Base-by-base conservation (phyloP, 805 yeast genomes). In the Lachancea quebecensis region DNA sequence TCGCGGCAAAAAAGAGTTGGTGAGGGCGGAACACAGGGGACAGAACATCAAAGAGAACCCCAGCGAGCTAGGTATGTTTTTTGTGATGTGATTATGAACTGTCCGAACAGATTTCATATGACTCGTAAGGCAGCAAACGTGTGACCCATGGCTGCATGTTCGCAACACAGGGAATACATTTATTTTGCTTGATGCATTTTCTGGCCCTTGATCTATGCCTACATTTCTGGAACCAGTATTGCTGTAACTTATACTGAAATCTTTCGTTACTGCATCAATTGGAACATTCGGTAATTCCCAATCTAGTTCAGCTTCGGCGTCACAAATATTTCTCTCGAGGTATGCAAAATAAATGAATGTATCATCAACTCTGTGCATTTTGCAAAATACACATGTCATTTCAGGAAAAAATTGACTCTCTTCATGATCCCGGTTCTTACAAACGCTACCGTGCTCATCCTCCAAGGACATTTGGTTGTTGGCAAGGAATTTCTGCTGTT, bases 81-180 rank as follows among this genome's bases (percentile, higher is more conserved):
- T 72, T 0, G 95, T 85, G 30, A 89, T 78, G 57, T 88, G 95
- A 14, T 74, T 78, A 53, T 76, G 79, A 12, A 82, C 73, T 6
- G 72, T 64, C 42, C 77, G 68, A 36, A 74, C 71, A n/a, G 81
- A 74, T 29, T 71, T 69, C 56, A 83, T 62, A 56, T 79, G 85
- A 47, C 79, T 79, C 43, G 77, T 64, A 56, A 82, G 83, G 59
- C 99, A 91, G 14, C 77, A 71, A 49, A 76, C 79, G 62, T 91
- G 99, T 81, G 91, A 83, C 1, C 95, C 95, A 65, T 91, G 99
- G 1, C 96, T 95, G 68, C 99, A 91, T 42, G 95, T 82, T 39
- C 59, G 53, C 16, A 60, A 33, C 2, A 60, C 56, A 12, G 57
- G 55, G 7, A 42, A 47, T 28, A 34, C 35, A 9, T 10, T 18